Percentiles rank a stretch among this genome's conserved stretches.
Evolutionary conservation across 1,284 basidiomycete genomes (phyloP).

Genomic region (Apiotrichum akiyoshidainum): DNA sequence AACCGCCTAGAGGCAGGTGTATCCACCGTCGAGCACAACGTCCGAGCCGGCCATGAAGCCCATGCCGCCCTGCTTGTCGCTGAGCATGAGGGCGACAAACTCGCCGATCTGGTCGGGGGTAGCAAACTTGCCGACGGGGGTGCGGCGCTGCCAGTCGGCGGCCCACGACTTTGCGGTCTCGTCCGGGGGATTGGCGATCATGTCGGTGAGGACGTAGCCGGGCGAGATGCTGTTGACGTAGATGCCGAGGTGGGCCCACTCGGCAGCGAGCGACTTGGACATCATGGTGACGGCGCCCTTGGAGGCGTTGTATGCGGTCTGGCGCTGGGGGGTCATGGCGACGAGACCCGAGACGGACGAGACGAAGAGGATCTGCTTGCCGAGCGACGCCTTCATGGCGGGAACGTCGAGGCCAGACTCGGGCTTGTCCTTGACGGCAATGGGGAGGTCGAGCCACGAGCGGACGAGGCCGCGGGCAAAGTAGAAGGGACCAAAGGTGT

Average conservation of each 20-base stretch:
- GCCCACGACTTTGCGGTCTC: slow-evolving; percentile 28
- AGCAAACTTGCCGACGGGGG: slow-evolving; percentile 44
- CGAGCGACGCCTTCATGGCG: slow-evolving; percentile 15
- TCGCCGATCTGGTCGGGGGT: slow-evolving; percentile 43
- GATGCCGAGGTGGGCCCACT: slow-evolving; percentile 49
- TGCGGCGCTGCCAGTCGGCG: slow-evolving; percentile 38
- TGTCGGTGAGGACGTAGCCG: slow-evolving; percentile 50
- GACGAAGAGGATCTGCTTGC: slow-evolving; percentile 49
- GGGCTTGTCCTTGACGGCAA: slow-evolving; percentile 4
- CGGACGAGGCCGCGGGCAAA: slow-evolving; percentile 43
- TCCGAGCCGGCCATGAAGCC: slow-evolving; percentile 49
- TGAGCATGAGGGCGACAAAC: slow-evolving; percentile 38
- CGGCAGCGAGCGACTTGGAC: slow-evolving; percentile 45
- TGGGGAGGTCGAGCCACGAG: slow-evolving; percentile 35
- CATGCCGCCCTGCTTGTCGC: slow-evolving; percentile 27
- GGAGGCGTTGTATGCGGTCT: slow-evolving; percentile 48
- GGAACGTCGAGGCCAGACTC: neutral
- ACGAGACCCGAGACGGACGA: slow-evolving; percentile 48
- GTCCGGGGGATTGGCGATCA: slow-evolving; percentile 43
- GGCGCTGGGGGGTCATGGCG: slow-evolving; percentile 48
- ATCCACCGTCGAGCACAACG: slow-evolving; percentile 48
- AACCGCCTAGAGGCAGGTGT: slow-evolving; percentile 5
- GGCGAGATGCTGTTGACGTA: slow-evolving; percentile 49
- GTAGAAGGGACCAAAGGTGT: slow-evolving; percentile 46
- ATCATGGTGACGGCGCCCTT: slow-evolving; percentile 49